A percentile compares a stretch with the other conserved stretches of the same genome.
These are phyloP conservation scores for Trebouxia sp. DNA, from an alignment of 139 green algal species.

Conservation along the genomic window DNA sequence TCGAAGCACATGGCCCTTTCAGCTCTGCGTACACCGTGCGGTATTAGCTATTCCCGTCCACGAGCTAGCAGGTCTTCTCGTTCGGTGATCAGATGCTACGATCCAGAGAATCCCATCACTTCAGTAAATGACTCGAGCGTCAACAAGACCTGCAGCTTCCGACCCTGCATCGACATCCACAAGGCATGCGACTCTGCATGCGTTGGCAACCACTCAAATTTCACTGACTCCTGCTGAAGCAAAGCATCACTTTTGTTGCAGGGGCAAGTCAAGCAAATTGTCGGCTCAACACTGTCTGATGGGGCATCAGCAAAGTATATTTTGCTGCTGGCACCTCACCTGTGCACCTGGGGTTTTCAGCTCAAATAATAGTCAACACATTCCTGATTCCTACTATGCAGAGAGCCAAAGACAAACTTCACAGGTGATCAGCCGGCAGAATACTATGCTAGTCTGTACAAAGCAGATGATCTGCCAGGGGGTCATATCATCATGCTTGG, in stretches of 20 bases:
- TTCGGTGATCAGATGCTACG: background rate
- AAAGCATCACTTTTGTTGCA: constrained; percentile 42
- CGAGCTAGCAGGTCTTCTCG: background rate
- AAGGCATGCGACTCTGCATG: constrained; percentile 62
- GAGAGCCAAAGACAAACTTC: constrained; percentile 93
- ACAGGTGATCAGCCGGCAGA: constrained; percentile 79
- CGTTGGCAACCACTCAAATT: background rate
- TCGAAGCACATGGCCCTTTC: too few species aligned
- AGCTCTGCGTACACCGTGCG: background rate
- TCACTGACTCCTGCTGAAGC: background rate
- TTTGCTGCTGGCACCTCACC: too few species aligned
- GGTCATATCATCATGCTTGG: constrained; percentile 99
- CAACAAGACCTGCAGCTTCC: constrained; percentile 61
- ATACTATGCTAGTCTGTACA: constrained; percentile 91
- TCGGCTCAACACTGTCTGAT: constrained; percentile 90
- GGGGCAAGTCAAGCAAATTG: constrained; percentile 99
- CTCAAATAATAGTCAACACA: too few species aligned
- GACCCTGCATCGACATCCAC: constrained; percentile 99
- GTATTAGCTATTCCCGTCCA: background rate
- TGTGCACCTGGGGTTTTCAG: too few species aligned
- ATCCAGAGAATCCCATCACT: constrained; percentile 12
- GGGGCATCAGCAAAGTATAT: too few species aligned
- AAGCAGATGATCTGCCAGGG: constrained; percentile 73
- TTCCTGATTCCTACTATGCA: too few species aligned
- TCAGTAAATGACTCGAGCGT: constrained; percentile 1